phyloP scores from a whole-genome alignment of 495 filamentous ascomycete species.

The Penicillium steckii region DNA sequence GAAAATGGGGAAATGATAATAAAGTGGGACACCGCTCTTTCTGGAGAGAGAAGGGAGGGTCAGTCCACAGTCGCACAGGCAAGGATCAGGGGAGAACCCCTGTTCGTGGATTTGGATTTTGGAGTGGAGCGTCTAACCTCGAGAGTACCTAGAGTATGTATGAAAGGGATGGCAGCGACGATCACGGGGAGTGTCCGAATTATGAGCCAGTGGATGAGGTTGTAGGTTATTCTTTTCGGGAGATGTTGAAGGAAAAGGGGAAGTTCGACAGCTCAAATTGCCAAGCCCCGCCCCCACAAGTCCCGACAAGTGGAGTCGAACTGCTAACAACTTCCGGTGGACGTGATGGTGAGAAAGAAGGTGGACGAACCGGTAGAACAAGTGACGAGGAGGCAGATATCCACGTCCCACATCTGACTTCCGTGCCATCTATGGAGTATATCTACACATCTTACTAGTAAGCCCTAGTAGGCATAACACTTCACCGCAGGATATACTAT shows the following conservation, averaged over 20 bases:
- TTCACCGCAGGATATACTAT: not conserved
- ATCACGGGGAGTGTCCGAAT: constrained; percentile 9
- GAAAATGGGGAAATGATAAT: not conserved
- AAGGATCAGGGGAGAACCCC: constrained; percentile 1
- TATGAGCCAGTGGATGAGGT: not conserved
- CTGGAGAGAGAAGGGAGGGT: constrained; percentile 1
- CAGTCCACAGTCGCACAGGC: not conserved
- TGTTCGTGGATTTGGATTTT: constrained; percentile 5
- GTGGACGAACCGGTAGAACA: constrained; percentile 7
- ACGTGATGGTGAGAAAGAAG: not conserved
- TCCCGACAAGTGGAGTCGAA: not conserved
- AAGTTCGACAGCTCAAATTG: constrained; percentile 1
- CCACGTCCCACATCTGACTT: not conserved
- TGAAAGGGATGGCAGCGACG: constrained; percentile 13
- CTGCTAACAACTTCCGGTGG: constrained; percentile 6
- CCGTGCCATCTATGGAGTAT: too few relatives aligned
- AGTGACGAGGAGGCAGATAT: not conserved
- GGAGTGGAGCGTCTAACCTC: constrained; percentile 6
- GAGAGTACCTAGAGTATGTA: constrained; percentile 1
- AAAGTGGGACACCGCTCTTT: constrained; percentile 19
- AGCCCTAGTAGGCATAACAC: too few relatives aligned
- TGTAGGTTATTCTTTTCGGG: not conserved
- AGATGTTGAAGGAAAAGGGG: not conserved
- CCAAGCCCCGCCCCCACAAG: constrained; percentile 21
- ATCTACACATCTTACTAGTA: too few relatives aligned